Evolutionary conservation across 768 basidiomycete genomes (phyloP).

Genomic region (Mycena olivaceomarginata): DNA sequence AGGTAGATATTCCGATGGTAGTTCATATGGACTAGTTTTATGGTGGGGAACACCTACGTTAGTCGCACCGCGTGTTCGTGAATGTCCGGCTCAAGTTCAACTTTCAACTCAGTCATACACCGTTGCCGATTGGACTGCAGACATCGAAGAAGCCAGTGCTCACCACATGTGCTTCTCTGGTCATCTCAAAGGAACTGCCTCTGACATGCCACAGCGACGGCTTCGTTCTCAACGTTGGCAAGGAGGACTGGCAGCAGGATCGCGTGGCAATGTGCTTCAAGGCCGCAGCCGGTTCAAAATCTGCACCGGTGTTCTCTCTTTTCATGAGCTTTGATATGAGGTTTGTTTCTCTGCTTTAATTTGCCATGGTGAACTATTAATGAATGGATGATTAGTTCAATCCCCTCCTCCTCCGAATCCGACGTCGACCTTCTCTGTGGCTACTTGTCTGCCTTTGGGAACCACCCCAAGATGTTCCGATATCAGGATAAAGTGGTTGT

Average conservation of each 20-base stretch:
- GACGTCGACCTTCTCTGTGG: slow-evolving; percentile 54
- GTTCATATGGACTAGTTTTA: slow-evolving; percentile 47
- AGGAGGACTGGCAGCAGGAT: slow-evolving; percentile 60
- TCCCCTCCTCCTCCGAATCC: slow-evolving; percentile 26
- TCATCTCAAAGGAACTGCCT: neutral
- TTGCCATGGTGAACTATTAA: slow-evolving; percentile 37
- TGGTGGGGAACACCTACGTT: slow-evolving; percentile 61
- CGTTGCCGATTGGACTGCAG: slow-evolving; percentile 53
- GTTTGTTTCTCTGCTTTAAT: slow-evolving; percentile 47
- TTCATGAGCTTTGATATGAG: slow-evolving; percentile 62
- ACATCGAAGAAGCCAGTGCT: slow-evolving; percentile 51
- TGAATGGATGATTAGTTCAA: slow-evolving; percentile 37
- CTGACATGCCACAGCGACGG: slow-evolving; percentile 53
- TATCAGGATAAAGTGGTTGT: slow-evolving; percentile 61
- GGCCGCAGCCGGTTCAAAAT: slow-evolving; percentile 52
- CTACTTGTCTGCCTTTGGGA: slow-evolving; percentile 60
- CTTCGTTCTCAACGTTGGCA: slow-evolving; percentile 69
- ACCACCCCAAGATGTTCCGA: slow-evolving; percentile 61
- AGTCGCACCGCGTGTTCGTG: neutral
- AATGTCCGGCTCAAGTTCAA: too few relatives aligned
- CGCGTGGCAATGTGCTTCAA: slow-evolving; percentile 60
- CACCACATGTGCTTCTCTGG: slow-evolving; percentile 48
- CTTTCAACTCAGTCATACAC: slow-evolving; percentile 49
- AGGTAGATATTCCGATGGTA: too few relatives aligned
- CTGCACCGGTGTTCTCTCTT: slow-evolving; percentile 54